These are phyloP conservation scores for Aureobasidium sp. DNA, from an alignment of 2,329 filamentous ascomycete genomes.

Conservation along the genomic window DNA sequence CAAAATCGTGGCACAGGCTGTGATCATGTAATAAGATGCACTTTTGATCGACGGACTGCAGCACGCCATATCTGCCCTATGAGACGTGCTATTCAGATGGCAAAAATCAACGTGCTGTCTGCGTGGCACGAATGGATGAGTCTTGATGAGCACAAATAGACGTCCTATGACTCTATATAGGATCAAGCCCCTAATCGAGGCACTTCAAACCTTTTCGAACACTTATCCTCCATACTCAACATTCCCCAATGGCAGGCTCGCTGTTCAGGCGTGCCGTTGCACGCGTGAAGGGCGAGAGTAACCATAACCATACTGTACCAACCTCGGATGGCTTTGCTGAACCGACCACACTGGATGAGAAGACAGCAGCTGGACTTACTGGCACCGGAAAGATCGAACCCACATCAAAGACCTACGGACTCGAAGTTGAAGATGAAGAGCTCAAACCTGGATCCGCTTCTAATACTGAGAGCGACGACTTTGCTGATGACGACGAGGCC, in stretches of 20 bases:
- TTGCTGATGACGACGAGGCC: slow-evolving; percentile 28
- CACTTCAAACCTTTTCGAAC: not conserved
- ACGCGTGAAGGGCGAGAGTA: not conserved
- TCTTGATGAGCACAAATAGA: not conserved
- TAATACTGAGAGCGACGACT: slow-evolving; percentile 20
- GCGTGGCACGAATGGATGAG: not conserved
- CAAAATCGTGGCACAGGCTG: not conserved
- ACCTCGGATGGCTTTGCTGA: slow-evolving; percentile 8
- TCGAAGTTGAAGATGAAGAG: slow-evolving; percentile 14
- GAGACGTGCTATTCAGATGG: not conserved
- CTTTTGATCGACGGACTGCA: not conserved
- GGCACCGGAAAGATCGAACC: slow-evolving; percentile 10
- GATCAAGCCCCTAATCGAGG: not conserved
- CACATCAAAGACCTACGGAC: slow-evolving; percentile 7
- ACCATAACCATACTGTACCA: too few relatives aligned
- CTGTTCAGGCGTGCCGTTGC: not conserved
- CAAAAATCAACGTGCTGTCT: not conserved
- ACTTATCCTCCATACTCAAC: not conserved
- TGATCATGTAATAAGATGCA: not conserved
- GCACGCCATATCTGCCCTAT: slow-evolving; percentile 13
- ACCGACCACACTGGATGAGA: slow-evolving; percentile 4
- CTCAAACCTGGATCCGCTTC: not conserved
- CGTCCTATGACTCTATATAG: not conserved
- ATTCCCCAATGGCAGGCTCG: not conserved
- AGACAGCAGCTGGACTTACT: not conserved